These are phyloP conservation scores for Colletotrichum gigasporum DNA, from an alignment of 2,329 filamentous ascomycete species.

Conservation along the genomic window DNA sequence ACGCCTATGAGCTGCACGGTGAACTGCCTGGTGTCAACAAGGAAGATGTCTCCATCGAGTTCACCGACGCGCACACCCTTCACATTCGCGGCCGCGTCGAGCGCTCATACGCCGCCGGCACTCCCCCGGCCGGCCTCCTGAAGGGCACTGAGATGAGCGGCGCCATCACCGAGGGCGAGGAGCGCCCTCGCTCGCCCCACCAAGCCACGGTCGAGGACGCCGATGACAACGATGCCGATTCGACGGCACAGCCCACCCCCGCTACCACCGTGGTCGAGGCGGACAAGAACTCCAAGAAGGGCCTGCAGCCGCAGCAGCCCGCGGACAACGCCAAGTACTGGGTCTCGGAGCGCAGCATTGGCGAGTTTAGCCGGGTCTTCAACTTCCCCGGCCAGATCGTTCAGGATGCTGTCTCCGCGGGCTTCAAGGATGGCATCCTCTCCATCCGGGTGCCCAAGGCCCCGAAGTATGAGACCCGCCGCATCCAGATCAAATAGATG, in stretches of 20 bases:
- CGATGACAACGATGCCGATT: constrained; percentile 47
- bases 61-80: constrained; percentile 79
- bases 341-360: constrained; percentile 72
- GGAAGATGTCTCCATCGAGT: constrained; percentile 80
- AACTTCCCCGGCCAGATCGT: constrained; percentile 73
- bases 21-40: constrained; percentile 81
- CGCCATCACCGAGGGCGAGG: constrained; percentile 51
- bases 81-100: constrained; percentile 76
- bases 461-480: constrained; percentile 64
- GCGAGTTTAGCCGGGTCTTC: constrained; percentile 75
- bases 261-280: constrained; percentile 44
- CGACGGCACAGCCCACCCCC: constrained; percentile 35
- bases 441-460: constrained; percentile 73
- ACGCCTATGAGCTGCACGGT: constrained; percentile 79
- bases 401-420: constrained; percentile 68
- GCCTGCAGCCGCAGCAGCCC: constrained; percentile 38
- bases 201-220: constrained; percentile 73
- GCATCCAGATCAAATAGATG: constrained; percentile 63
- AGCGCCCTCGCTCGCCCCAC: constrained; percentile 44
- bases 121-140: constrained; percentile 58
- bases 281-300: constrained; percentile 39
- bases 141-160: constrained; percentile 50
- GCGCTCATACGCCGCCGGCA: constrained; percentile 67
- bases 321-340: constrained; percentile 70
- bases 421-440: constrained; percentile 72